A percentile compares a stretch with the other conserved stretches of the same genome.
Conservation (phyloP, 306 rosid species). For the Malus asiatica region DNA sequence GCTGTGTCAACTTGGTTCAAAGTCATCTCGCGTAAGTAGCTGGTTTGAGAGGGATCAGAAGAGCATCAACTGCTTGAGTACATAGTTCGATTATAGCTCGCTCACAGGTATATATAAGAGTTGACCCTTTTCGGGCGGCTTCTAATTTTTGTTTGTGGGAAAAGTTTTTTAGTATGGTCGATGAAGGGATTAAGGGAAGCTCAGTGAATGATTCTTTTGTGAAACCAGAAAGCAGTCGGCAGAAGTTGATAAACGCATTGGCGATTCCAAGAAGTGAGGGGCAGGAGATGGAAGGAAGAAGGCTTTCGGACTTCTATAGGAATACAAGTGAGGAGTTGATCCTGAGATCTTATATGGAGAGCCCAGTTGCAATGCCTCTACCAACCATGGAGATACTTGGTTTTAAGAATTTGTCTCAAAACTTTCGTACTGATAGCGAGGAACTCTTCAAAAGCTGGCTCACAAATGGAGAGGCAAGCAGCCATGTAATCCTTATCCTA, state of each 20-base stretch:
- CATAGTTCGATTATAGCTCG: neutral
- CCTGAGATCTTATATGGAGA: slow-evolving; percentile 69
- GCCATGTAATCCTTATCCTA: slow-evolving; percentile 1
- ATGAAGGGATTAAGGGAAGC: slow-evolving; percentile 8
- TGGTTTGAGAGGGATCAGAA: neutral
- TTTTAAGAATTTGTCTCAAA: slow-evolving; percentile 64
- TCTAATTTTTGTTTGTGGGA: slow-evolving; percentile 17
- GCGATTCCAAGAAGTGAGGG: slow-evolving; percentile 8
- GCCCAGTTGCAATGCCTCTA: slow-evolving; percentile 55
- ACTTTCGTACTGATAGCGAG: slow-evolving; percentile 71
- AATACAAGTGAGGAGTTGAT: slow-evolving; percentile 83
- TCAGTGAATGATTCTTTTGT: slow-evolving; percentile 19
- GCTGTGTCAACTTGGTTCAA: neutral
- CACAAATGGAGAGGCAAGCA: slow-evolving; percentile 91
- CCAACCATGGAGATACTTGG: slow-evolving; percentile 80
- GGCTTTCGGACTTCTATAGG: slow-evolving; percentile 61
- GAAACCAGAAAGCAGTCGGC: slow-evolving; percentile 16
- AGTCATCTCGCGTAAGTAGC: neutral
- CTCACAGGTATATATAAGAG: neutral
- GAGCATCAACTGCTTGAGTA: neutral
- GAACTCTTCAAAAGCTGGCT: slow-evolving; percentile 97
- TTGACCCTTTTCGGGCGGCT: slow-evolving; percentile 2
- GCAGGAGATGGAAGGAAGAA: slow-evolving; percentile 77
- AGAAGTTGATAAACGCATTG: slow-evolving; percentile 12
- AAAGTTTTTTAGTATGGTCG: slow-evolving; percentile 9